phyloP scores from a whole-genome alignment of 257 asterid species.

The Forsythia viridissima region DNA sequence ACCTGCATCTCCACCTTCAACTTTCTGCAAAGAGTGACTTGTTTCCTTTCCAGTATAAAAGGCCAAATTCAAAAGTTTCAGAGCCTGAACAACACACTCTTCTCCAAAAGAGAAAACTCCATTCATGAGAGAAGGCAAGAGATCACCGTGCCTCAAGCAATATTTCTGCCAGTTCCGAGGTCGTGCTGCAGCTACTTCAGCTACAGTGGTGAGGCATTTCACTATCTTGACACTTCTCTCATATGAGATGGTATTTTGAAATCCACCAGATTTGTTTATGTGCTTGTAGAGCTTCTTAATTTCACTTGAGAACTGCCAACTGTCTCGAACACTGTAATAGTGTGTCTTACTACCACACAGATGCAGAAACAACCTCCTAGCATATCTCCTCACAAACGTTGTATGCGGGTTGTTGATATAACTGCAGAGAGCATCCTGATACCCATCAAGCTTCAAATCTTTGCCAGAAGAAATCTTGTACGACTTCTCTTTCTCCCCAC shows the following conservation, averaged over 20 bases:
- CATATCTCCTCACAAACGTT: slow-evolving; percentile 83
- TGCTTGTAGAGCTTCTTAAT: slow-evolving; percentile 87
- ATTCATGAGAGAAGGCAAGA: slow-evolving; percentile 76
- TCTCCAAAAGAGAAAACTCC: slow-evolving; percentile 89
- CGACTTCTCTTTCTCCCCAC: slow-evolving; percentile 82
- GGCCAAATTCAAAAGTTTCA: slow-evolving; percentile 88
- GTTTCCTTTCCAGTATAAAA: slow-evolving; percentile 83
- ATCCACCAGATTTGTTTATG: slow-evolving; percentile 89
- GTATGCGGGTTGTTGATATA: slow-evolving; percentile 94
- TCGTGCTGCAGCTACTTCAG: slow-evolving; percentile 93
- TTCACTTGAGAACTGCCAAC: slow-evolving; percentile 95
- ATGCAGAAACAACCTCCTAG: slow-evolving; percentile 94
- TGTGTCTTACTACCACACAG: slow-evolving; percentile 98
- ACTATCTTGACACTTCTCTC: slow-evolving; percentile 97
- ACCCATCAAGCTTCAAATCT: slow-evolving; percentile 96
- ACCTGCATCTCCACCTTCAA: slow-evolving; percentile 72
- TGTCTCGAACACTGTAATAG: slow-evolving; percentile 91
- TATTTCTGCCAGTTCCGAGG: slow-evolving; percentile 99
- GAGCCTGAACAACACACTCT: slow-evolving; percentile 85
- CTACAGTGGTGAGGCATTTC: slow-evolving; percentile 81
- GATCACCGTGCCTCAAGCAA: slow-evolving; percentile 78
- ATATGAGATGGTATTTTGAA: slow-evolving; percentile 79
- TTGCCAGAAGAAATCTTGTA: slow-evolving; percentile 60
- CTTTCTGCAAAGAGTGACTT: slow-evolving; percentile 66
- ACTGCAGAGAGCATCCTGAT: slow-evolving; percentile 95